Evolutionary conservation across 257 asterid genomes (phyloP).

Genomic region (Solanum pennellii): DNA sequence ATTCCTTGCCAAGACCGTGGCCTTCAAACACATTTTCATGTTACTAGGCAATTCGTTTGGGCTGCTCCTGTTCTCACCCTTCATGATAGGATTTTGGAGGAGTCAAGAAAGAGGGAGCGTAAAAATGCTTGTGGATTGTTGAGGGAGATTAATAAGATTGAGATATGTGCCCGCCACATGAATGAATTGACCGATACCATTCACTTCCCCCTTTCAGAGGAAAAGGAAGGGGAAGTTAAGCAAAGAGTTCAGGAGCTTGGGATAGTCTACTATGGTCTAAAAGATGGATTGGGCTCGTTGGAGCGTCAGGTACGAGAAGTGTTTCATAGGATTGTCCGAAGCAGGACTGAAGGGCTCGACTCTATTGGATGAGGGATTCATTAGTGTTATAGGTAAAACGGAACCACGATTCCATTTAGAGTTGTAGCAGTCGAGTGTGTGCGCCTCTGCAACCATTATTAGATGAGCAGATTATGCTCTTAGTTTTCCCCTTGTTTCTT

Average conservation of each 20-base stretch:
- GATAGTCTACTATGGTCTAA: neutral
- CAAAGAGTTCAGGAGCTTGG: slow-evolving; percentile 12
- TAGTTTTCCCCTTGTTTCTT: neutral
- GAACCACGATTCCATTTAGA: neutral
- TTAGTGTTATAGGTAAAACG: neutral
- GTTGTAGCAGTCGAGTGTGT: neutral
- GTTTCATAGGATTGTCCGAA: slow-evolving; percentile 14
- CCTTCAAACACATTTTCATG: slow-evolving; percentile 10
- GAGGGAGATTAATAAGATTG: slow-evolving; percentile 15
- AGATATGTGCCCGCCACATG: slow-evolving; percentile 6
- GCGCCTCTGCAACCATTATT: neutral
- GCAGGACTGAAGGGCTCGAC: slow-evolving; percentile 12
- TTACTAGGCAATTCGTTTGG: slow-evolving; percentile 8
- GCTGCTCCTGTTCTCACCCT: slow-evolving; percentile 8
- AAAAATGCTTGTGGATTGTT: slow-evolving; percentile 16
- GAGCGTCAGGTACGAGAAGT: slow-evolving; percentile 19
- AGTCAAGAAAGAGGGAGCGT: slow-evolving; percentile 10
- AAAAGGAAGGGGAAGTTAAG: slow-evolving; percentile 11
- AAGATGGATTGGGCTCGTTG: slow-evolving; percentile 9
- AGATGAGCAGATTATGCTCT: neutral
- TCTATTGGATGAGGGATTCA: slow-evolving; percentile 1
- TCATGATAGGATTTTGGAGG: slow-evolving; percentile 14
- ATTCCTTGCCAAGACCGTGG: slow-evolving; percentile 29
- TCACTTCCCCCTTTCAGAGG: slow-evolving; percentile 16
- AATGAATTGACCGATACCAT: slow-evolving; percentile 16